These are phyloP conservation scores for Aspergillus thermomutatus DNA, from an alignment of 2,329 filamentous ascomycete species.

Conservation along the genomic window DNA sequence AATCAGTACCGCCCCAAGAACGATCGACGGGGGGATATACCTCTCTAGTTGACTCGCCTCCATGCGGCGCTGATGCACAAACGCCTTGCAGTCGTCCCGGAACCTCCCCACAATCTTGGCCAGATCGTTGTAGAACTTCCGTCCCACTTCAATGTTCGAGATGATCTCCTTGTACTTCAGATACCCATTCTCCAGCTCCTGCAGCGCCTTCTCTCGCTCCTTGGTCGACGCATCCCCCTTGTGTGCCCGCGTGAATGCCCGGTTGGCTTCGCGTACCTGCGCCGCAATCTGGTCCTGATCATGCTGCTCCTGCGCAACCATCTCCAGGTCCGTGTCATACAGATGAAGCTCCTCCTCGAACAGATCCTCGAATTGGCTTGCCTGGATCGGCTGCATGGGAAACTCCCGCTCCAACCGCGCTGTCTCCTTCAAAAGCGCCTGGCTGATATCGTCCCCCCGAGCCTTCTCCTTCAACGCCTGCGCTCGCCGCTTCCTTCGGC, in stretches of 20 bases:
- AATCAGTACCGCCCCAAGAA: not conserved
- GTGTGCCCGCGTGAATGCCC: conserved; percentile 70
- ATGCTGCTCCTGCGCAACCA: conserved; percentile 65
- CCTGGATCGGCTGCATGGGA: conserved; percentile 77
- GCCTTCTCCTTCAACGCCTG: conserved; percentile 76
- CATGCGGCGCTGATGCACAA: conserved; percentile 74
- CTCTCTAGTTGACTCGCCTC: conserved; percentile 77
- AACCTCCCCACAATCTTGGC: conserved; percentile 83
- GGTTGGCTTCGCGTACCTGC: conserved; percentile 71
- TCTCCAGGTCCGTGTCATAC: conserved; percentile 75
- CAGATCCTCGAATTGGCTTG: conserved; percentile 86
- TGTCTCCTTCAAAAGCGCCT: conserved; percentile 77
- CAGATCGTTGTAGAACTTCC: conserved; percentile 97
- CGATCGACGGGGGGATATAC: conserved; percentile 45
- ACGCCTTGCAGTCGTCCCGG: conserved; percentile 72
- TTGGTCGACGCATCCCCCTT: conserved; percentile 63
- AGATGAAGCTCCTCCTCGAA: conserved; percentile 78
- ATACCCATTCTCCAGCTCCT: conserved; percentile 85
- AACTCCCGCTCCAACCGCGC: conserved; percentile 81
- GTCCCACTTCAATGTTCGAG: conserved; percentile 81
- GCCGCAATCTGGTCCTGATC: conserved; percentile 72
- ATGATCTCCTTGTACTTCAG: conserved; percentile 96
- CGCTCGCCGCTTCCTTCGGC: conserved; percentile 71
- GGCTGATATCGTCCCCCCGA: conserved; percentile 80
- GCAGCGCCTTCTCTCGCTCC: conserved; percentile 81